Percentiles rank a stretch among this genome's conserved stretches.
Conservation (phyloP, 768 basidiomycete species). For the Ramaria rubella region DNA sequence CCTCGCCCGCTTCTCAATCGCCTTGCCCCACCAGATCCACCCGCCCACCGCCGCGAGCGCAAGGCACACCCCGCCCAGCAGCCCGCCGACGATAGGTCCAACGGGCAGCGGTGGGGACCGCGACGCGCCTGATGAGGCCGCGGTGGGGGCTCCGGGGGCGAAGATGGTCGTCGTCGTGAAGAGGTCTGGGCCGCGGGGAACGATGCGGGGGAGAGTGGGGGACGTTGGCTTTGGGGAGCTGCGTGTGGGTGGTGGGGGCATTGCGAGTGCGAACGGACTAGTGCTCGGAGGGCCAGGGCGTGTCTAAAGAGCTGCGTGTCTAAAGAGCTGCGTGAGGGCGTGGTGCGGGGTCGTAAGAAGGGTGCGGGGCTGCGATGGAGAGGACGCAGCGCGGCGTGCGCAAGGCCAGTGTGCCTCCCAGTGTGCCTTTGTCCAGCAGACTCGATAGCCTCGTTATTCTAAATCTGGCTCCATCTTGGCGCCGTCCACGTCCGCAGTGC, state of each 20-base stretch:
- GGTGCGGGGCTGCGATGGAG: not conserved
- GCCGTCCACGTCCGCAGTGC: no score
- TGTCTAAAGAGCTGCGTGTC: not conserved
- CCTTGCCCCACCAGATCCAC: slow-evolving; percentile 44
- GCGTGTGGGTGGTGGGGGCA: not conserved
- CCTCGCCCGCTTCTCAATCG: slow-evolving; percentile 29
- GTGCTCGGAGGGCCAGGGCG: not conserved
- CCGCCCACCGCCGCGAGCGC: slow-evolving; percentile 36
- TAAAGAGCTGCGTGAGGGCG: not conserved
- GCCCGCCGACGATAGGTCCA: slow-evolving; percentile 45
- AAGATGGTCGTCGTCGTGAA: slow-evolving; percentile 24
- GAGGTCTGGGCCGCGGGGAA: not conserved
- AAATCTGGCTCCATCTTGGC: no score
- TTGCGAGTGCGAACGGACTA: not conserved
- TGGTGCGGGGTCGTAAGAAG: not conserved
- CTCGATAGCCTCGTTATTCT: no score
- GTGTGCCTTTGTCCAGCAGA: no score
- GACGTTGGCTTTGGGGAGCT: not conserved
- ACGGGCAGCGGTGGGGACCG: slow-evolving; percentile 31
- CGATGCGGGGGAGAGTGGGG: not conserved
- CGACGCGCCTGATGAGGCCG: slow-evolving; percentile 2
- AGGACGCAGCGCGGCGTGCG: not conserved
- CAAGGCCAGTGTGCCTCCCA: not conserved
- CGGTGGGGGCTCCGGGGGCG: slow-evolving; percentile 12
- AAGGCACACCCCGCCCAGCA: slow-evolving; percentile 40